Base-by-base conservation (phyloP, 139 green algal genomes). In the Micromonas commoda region DNA sequence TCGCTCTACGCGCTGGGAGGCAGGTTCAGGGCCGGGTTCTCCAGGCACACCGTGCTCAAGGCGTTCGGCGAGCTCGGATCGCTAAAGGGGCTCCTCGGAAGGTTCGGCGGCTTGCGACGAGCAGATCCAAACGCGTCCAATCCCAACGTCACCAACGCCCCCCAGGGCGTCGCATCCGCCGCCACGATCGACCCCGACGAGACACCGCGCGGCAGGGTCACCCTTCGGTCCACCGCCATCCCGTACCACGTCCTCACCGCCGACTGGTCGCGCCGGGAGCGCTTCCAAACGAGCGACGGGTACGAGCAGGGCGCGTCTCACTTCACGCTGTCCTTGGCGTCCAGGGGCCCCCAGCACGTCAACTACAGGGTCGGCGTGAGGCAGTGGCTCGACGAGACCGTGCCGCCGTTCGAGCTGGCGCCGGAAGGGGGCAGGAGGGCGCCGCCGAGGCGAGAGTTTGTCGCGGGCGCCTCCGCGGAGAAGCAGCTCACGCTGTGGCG, bases 1-100 rank as follows among this genome's bases (percentile, higher is more conserved):
- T 63, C 37, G 4, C 60, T 75, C 37, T 75, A 75, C 68, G 68
- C 37, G 37, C 3, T 75, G 38, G 34, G 34, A 0, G 68, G 37
- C 21, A 26, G 38, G 2, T 60, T 75, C 53, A 35, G 68, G 0
- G 33, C 29, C 23, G 33, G 37, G 5, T 19, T 75, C 1, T 29
- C 35, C 0, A n/a, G 53, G 31, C 23, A 29, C 19, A 39, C 33
- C 20, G 38, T 24, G 37, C 24, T 75, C 20, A 75, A 75, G 26
- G 68, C 37, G 68, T n/a, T 75, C 20, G 68, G 37, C 2, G 68
- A 75, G 68, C 24, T 75, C 23, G 38, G 38, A 28, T 63, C 37
- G 9, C 23, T 63, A 37, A 61, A 28, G 21, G 31, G 24, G 24
- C 31, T 70, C 28, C 28, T 28, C 28, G 16, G 63, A 31, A 70